phyloP scores from a whole-genome alignment of 805 yeast genomes.

The Myxozyma mucilagina region DNA sequence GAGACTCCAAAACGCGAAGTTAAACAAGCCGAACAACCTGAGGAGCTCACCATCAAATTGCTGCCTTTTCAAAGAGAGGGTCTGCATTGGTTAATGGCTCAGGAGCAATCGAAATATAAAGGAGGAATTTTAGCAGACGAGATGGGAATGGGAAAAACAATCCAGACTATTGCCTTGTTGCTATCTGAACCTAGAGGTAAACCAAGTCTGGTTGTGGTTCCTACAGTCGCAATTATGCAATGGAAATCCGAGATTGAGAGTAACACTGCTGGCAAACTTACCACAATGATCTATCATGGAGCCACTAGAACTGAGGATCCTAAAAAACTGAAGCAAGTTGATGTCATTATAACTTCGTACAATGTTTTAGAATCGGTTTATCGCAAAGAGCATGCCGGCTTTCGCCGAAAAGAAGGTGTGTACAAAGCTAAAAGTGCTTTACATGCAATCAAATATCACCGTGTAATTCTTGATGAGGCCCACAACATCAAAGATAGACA shows the following conservation, averaged over 20 bases:
- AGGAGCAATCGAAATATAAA: slow-evolving; percentile 72
- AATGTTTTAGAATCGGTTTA: slow-evolving; percentile 82
- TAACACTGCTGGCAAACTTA: slow-evolving; percentile 72
- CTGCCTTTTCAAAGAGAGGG: slow-evolving; percentile 95
- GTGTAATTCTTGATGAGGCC: slow-evolving; percentile 94
- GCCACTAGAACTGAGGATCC: slow-evolving; percentile 65
- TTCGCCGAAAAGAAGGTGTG: slow-evolving; percentile 66
- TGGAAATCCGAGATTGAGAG: slow-evolving; percentile 92
- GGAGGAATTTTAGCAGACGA: slow-evolving; percentile 98
- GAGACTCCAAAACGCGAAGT: slow-evolving; percentile 47
- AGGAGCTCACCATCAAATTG: slow-evolving; percentile 67
- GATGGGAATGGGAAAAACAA: slow-evolving; percentile 99
- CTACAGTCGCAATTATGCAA: slow-evolving; percentile 98
- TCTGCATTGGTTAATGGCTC: slow-evolving; percentile 79
- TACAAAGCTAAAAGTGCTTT: slow-evolving; percentile 74
- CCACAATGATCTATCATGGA: slow-evolving; percentile 80
- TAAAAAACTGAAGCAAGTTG: slow-evolving; percentile 59
- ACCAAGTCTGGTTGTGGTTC: slow-evolving; percentile 91
- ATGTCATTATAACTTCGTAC: slow-evolving; percentile 82
- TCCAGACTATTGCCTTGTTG: slow-evolving; percentile 88
- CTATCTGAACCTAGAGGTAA: slow-evolving; percentile 54
- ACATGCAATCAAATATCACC: slow-evolving; percentile 71
- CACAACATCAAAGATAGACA: slow-evolving; percentile 96
- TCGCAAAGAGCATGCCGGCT: slow-evolving; percentile 81
- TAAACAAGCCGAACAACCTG: slow-evolving; percentile 67